Conservation (phyloP, 208 protist genomes). For the Trypanosoma platydactyli region DNA sequence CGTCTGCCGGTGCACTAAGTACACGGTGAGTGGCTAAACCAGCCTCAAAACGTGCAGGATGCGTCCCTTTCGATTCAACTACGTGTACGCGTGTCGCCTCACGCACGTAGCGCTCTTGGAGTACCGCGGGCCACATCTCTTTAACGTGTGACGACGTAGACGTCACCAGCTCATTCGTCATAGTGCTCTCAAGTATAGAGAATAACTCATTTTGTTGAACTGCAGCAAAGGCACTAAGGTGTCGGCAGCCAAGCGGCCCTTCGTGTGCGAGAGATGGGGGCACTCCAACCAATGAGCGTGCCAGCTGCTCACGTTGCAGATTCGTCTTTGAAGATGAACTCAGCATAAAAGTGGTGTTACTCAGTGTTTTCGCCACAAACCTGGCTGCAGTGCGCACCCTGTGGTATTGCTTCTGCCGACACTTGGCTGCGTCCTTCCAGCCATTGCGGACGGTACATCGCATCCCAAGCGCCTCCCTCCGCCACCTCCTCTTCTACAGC, state of each 20-base stretch:
- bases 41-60: conserved; percentile 30
- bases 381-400: conserved; percentile 22
- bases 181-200: conserved; percentile 5
- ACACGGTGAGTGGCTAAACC: conserved; percentile 26
- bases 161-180: conserved; percentile 7
- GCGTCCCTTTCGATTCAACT: conserved; percentile 1
- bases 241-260: conserved; percentile 28
- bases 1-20: conserved; percentile 16
- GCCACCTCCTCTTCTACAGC: not conserved
- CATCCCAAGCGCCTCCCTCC: conserved; percentile 5
- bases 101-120: conserved; percentile 29
- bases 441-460: conserved; percentile 9
- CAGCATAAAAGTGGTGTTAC: not conserved
- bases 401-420: conserved; percentile 31
- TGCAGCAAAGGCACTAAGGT: conserved; percentile 15
- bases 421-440: not conserved
- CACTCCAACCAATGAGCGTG: conserved; percentile 14
- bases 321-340: not conserved
- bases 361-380: conserved; percentile 21
- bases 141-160: conserved; percentile 23
- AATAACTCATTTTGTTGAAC: conserved; percentile 13
- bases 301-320: conserved; percentile 6
- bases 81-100: conserved; percentile 5
- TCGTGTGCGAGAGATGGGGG: conserved; percentile 36
- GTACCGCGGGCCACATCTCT: conserved; percentile 30